A percentile compares a stretch with the other conserved stretches of the same genome.
phyloP scores from a whole-genome alignment of 495 filamentous ascomycete species.

The Lepidopterella palustris region DNA sequence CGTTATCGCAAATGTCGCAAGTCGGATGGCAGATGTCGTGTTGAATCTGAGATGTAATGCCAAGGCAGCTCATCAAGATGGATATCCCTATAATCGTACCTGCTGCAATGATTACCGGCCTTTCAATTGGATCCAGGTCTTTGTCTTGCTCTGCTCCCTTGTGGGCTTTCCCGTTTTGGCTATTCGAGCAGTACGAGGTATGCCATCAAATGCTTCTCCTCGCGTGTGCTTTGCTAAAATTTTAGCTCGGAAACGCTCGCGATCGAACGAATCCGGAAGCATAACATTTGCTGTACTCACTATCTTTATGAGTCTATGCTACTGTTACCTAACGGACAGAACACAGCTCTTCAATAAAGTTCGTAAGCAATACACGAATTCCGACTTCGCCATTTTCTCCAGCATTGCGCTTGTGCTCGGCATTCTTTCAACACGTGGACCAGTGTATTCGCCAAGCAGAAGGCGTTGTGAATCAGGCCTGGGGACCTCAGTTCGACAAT shows the following conservation, averaged over 20 bases:
- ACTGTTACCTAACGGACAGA: constrained; percentile 52
- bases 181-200: constrained; percentile 9
- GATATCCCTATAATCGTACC: constrained; percentile 48
- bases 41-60: constrained; percentile 55
- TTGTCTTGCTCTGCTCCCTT: constrained; percentile 31
- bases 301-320: constrained; percentile 40
- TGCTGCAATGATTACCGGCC: constrained; percentile 49
- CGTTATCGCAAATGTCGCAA: constrained; percentile 43
- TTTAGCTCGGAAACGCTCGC: constrained; percentile 10
- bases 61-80: constrained; percentile 30
- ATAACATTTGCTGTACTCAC: constrained; percentile 30
- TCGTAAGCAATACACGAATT: constrained; percentile 45
- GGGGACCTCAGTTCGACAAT: constrained; percentile 14
- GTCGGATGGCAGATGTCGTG: constrained; percentile 46
- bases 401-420: constrained; percentile 34
- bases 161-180: constrained; percentile 32
- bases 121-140: constrained; percentile 33
- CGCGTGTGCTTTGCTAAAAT: constrained; percentile 1
- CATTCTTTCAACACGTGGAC: constrained; percentile 36
- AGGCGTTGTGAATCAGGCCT: neutral
- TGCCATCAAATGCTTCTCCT: neutral
- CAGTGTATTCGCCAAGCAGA: constrained; percentile 9
- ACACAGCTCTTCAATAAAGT: constrained; percentile 50
- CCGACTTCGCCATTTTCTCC: constrained; percentile 40
- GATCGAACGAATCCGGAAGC: constrained; percentile 22